Evolutionary conservation across 2,329 filamentous ascomycete species (phyloP).

Genomic region (Meredithiella fracta): DNA sequence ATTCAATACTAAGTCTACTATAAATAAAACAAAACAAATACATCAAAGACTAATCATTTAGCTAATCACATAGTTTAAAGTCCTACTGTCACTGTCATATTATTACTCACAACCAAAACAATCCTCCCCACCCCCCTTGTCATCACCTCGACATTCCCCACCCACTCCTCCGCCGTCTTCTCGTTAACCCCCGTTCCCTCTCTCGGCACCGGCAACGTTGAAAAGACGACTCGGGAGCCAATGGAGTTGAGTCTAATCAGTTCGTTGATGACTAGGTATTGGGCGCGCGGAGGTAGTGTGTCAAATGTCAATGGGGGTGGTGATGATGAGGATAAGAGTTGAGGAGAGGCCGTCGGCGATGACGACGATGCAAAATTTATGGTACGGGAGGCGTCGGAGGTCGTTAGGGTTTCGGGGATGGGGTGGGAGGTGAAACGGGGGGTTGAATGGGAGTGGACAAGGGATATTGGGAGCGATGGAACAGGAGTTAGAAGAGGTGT

Average conservation of each 20-base stretch:
- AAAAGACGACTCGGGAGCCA: slow-evolving; percentile 57
- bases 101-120: slow-evolving; percentile 69
- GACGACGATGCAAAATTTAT: slow-evolving; percentile 53
- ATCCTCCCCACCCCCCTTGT: slow-evolving; percentile 62
- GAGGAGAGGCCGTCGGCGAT: not conserved
- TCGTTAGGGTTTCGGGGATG: slow-evolving; percentile 52
- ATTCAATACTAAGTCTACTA: too few relatives aligned
- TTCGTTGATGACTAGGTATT: slow-evolving; percentile 77
- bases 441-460: slow-evolving; percentile 32
- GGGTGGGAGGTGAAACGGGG: slow-evolving; percentile 56
- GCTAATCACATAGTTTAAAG: slow-evolving; percentile 26
- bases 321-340: not conserved
- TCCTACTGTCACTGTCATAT: slow-evolving; percentile 74
- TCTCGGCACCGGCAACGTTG: slow-evolving; percentile 64
- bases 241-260: slow-evolving; percentile 52
- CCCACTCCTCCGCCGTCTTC: slow-evolving; percentile 52
- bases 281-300: slow-evolving; percentile 66
- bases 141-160: slow-evolving; percentile 62
- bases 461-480: too few relatives aligned
- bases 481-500: too few relatives aligned
- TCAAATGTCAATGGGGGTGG: slow-evolving; percentile 67
- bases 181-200: slow-evolving; percentile 61
- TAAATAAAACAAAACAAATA: slow-evolving; percentile 8
- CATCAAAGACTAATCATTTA: slow-evolving; percentile 7
- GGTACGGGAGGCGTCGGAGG: slow-evolving; percentile 43